A percentile compares a stretch with the other conserved stretches of the same genome.
Evolutionary conservation across 805 yeast species (phyloP).

Genomic region (Martiniozyma abietophila): DNA sequence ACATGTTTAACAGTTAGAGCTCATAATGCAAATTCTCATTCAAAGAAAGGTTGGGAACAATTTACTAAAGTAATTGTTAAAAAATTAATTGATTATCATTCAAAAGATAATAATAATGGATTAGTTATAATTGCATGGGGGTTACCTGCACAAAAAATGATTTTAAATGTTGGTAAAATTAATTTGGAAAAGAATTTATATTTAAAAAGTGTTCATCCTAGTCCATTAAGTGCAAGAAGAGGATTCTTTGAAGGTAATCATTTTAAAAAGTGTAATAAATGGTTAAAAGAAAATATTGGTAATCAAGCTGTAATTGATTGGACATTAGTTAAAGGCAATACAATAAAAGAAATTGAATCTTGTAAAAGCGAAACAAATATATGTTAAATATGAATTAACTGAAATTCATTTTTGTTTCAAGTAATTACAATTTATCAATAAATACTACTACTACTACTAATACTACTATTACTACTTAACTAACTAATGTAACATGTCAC

Average conservation of each 20-base stretch:
- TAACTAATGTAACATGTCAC: too few relatives aligned
- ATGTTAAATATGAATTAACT: too few relatives aligned
- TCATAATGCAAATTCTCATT: constrained; percentile 88
- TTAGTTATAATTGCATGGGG: constrained; percentile 64
- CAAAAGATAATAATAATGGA: constrained; percentile 33
- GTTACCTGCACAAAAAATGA: constrained; percentile 33
- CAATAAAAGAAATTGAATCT: not conserved
- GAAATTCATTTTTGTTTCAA: too few relatives aligned
- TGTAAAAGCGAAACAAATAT: not conserved
- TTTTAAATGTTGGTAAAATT: constrained; percentile 21
- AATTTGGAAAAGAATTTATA: constrained; percentile 35
- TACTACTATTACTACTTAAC: too few relatives aligned
- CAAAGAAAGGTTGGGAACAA: constrained; percentile 84
- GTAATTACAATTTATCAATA: too few relatives aligned
- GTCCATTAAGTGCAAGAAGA: constrained; percentile 84
- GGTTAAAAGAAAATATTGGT: constrained; percentile 46
- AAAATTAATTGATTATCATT: constrained; percentile 40
- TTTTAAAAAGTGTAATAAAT: constrained; percentile 66
- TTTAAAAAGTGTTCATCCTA: constrained; percentile 80
- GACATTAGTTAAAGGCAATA: constrained; percentile 13
- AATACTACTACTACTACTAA: too few relatives aligned
- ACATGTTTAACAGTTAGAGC: constrained; percentile 88
- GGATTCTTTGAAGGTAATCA: constrained; percentile 78
- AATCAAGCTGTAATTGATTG: constrained; percentile 20
- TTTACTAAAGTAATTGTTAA: constrained; percentile 71